phyloP scores from a whole-genome alignment of 2,329 filamentous ascomycete genomes.

The Aspergillus japonicus region DNA sequence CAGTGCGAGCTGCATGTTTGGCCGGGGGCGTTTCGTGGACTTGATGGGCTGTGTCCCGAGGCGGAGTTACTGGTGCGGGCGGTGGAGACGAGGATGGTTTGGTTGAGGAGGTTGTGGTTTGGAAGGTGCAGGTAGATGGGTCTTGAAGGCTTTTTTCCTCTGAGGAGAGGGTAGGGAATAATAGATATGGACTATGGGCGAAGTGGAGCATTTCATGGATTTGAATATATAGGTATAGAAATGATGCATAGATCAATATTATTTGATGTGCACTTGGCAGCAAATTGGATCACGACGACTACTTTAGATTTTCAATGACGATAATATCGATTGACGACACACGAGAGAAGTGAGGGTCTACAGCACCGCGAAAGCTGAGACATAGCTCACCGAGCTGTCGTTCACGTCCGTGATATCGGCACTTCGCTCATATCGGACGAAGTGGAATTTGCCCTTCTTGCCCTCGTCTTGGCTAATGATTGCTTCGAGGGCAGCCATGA shows the following conservation, averaged over 20 bases:
- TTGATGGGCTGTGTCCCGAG: too few relatives aligned
- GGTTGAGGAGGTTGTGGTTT: too few relatives aligned
- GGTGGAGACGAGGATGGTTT: too few relatives aligned
- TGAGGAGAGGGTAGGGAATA: too few relatives aligned
- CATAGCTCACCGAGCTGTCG: slow-evolving; percentile 93
- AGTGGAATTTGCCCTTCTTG: slow-evolving; percentile 62
- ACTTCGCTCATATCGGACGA: slow-evolving; percentile 86
- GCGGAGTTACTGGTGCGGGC: too few relatives aligned
- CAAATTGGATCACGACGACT: not conserved
- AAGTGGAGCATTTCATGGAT: too few relatives aligned
- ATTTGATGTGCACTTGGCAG: not conserved
- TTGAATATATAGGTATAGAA: not conserved
- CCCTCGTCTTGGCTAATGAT: slow-evolving; percentile 46
- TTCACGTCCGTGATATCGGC: slow-evolving; percentile 63
- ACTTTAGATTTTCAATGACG: not conserved
- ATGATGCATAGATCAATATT: not conserved
- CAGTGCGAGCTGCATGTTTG: too few relatives aligned
- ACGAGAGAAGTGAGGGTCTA: slow-evolving; percentile 33
- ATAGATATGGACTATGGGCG: too few relatives aligned
- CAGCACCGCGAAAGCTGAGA: slow-evolving; percentile 80
- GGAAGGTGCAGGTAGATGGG: too few relatives aligned
- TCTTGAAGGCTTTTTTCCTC: too few relatives aligned
- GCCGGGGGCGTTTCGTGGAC: too few relatives aligned
- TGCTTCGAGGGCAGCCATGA: slow-evolving; percentile 81
- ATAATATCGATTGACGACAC: not conserved